Evolutionary conservation across 2,329 filamentous ascomycete genomes (phyloP).

Genomic region (Bipolaris zeicola): DNA sequence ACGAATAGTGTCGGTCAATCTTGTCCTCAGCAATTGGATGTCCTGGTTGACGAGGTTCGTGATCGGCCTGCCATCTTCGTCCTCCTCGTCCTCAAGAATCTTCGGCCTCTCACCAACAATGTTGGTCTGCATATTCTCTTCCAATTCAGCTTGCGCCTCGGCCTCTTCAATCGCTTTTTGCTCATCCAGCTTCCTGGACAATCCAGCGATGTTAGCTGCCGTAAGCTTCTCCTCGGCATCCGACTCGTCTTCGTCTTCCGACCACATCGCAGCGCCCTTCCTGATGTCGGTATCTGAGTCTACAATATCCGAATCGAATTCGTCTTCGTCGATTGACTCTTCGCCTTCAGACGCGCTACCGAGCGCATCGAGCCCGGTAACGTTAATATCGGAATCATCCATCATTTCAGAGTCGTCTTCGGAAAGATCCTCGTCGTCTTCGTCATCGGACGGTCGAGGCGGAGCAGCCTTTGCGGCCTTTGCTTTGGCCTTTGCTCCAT

Average conservation of each 20-base stretch:
- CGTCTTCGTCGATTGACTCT: slow-evolving; percentile 48
- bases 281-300: slow-evolving; percentile 67
- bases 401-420: slow-evolving; percentile 43
- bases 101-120: slow-evolving; percentile 72
- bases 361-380: slow-evolving; percentile 48
- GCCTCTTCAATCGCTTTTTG: slow-evolving; percentile 78
- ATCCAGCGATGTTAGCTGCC: slow-evolving; percentile 91
- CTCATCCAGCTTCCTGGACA: slow-evolving; percentile 83
- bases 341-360: slow-evolving; percentile 47
- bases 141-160: slow-evolving; percentile 82
- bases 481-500: slow-evolving; percentile 40
- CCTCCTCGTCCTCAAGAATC: slow-evolving; percentile 65
- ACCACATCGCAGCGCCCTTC: slow-evolving; percentile 74
- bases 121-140: slow-evolving; percentile 92
- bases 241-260: slow-evolving; percentile 93
- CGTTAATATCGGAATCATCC: slow-evolving; percentile 48
- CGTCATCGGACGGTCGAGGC: slow-evolving; percentile 38
- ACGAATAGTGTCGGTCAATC: slow-evolving; percentile 92
- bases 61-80: slow-evolving; percentile 62
- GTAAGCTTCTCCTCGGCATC: slow-evolving; percentile 89
- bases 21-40: slow-evolving; percentile 81
- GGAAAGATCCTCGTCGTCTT: slow-evolving; percentile 36
- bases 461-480: slow-evolving; percentile 39
- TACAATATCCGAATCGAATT: slow-evolving; percentile 50
- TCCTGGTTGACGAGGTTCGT: slow-evolving; percentile 76